Base-by-base conservation (phyloP, 139 green algal species). In the Coccomyxa sp. region DNA sequence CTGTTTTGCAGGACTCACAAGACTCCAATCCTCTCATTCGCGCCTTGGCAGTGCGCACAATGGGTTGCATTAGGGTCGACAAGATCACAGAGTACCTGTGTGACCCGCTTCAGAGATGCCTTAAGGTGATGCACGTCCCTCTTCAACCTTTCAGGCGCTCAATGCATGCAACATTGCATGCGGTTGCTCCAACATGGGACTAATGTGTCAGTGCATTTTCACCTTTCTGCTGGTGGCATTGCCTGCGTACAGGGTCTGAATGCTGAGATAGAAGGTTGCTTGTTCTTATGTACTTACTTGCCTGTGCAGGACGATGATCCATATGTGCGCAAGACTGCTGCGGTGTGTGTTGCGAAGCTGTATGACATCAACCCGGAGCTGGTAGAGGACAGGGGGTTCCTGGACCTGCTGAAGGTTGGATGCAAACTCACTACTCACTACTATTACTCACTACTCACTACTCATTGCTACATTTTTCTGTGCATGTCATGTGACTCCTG, bases 41-140 rank as follows among this genome's bases (percentile, higher is more conserved):
- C 21, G 96, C 97, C 0, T 89, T 99, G 79, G 97, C 97, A 58
- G 96, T 99, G 51, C 89, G 97, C 67, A 99, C 97, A 17, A 99
- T 99, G 97, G 97, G 97, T 51, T 99, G 97, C 93, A 99, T 99
- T 84, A 90, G 97, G 25, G 97, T 99, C 58, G 96, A 99, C 87
- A 96, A 96, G 77, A 99, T 99, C 88, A 98, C 95, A 59, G 97
- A 99, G 87, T 99, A 99, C 84, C 90, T 99, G 31, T 99, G 97
- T 83, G 97, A 99, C 87, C 97, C 97, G 7, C 89, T 99, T 84
- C 90, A 97, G 84, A 86, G 91, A 25, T 95, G 92, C 82, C 89
- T 98, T 1, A 96, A 97, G 92, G 95, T 96, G 59, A 23, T 77
- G 27, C 71, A 31, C 7, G 1, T 75, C 58, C 0, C 11, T 25